Percentiles rank a stretch among this genome's conserved stretches.
These are phyloP conservation scores for Penicillium olsonii DNA, from an alignment of 2,329 filamentous ascomycete species.

Conservation along the genomic window DNA sequence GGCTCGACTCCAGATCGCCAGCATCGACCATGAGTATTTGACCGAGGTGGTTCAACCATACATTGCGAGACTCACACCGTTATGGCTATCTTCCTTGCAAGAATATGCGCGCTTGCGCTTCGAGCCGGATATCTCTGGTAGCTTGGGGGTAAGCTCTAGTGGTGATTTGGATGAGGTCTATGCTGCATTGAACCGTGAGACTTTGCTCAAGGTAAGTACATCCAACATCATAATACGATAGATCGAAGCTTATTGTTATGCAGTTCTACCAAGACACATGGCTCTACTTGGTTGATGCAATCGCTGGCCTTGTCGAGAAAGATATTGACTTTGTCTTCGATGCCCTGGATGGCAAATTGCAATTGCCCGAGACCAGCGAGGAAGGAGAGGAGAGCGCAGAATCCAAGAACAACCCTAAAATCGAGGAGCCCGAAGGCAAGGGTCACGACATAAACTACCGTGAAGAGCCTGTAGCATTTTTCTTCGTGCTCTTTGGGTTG, in stretches of 20 bases:
- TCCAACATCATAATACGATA: background rate
- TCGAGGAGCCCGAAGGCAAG: conserved; percentile 49
- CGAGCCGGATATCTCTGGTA: conserved; percentile 95
- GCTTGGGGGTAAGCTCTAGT: conserved; percentile 76
- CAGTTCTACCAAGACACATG: conserved; percentile 95
- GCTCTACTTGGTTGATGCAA: conserved; percentile 95
- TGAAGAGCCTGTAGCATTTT: conserved; percentile 96
- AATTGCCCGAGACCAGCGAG: conserved; percentile 31
- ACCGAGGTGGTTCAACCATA: conserved; percentile 86
- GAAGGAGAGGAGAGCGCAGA: conserved; percentile 21
- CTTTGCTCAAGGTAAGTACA: conserved; percentile 66
- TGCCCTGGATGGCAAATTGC: conserved; percentile 80
- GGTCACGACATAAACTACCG: conserved; percentile 90
- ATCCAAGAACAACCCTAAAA: conserved; percentile 15
- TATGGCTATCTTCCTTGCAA: conserved; percentile 90
- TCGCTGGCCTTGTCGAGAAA: conserved; percentile 94
- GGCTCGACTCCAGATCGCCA: conserved; percentile 95
- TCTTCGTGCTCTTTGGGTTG: conserved; percentile 95
- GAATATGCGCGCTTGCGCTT: conserved; percentile 93
- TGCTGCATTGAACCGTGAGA: conserved; percentile 90
- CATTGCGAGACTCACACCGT: conserved; percentile 81
- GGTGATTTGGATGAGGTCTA: conserved; percentile 92
- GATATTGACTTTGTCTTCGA: conserved; percentile 98
- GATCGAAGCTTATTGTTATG: background rate
- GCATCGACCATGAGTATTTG: conserved; percentile 86